Percentiles rank a stretch among this genome's conserved stretches.
Conservation (phyloP, 768 basidiomycete species). For the Heimioporus sp. region DNA sequence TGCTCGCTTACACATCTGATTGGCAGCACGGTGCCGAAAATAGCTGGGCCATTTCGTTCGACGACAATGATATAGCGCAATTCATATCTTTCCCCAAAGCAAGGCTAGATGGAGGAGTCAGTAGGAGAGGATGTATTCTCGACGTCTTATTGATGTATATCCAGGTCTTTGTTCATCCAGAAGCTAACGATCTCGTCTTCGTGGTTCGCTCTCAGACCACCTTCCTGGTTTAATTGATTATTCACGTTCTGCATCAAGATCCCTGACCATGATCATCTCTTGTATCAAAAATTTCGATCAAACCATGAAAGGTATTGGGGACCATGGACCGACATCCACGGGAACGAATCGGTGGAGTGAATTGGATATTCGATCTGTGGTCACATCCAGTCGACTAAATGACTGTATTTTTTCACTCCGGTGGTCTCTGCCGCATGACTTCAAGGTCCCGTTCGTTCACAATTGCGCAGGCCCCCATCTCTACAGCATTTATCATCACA, state of each 20-base stretch:
- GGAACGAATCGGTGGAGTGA: conserved; percentile 36
- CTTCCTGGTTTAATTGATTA: conserved; percentile 60
- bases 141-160: conserved; percentile 4
- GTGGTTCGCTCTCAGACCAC: conserved; percentile 58
- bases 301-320: conserved; percentile 57
- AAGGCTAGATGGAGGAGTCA: conserved; percentile 60
- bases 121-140: conserved; percentile 15
- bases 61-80: conserved; percentile 74
- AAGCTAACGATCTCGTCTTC: conserved; percentile 67
- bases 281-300: conserved; percentile 63
- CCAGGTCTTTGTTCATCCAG: conserved; percentile 47
- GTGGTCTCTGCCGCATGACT: conserved; percentile 54
- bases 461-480: conserved; percentile 61
- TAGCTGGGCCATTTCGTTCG: conserved; percentile 68
- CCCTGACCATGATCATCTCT: conserved; percentile 53
- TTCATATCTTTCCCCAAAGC: conserved; percentile 61
- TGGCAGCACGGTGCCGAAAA: conserved; percentile 66
- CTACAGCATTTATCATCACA: conserved; percentile 38
- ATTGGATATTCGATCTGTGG: conserved; percentile 57
- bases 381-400: conserved; percentile 64
- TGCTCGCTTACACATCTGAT: conserved; percentile 70
- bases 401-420: conserved; percentile 54
- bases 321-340: conserved; percentile 33
- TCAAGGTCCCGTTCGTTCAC: conserved; percentile 50
- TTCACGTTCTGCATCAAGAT: conserved; percentile 73